These are phyloP conservation scores for Boletus reticuloceps DNA, from an alignment of 768 basidiomycete genomes.

Conservation along the genomic window DNA sequence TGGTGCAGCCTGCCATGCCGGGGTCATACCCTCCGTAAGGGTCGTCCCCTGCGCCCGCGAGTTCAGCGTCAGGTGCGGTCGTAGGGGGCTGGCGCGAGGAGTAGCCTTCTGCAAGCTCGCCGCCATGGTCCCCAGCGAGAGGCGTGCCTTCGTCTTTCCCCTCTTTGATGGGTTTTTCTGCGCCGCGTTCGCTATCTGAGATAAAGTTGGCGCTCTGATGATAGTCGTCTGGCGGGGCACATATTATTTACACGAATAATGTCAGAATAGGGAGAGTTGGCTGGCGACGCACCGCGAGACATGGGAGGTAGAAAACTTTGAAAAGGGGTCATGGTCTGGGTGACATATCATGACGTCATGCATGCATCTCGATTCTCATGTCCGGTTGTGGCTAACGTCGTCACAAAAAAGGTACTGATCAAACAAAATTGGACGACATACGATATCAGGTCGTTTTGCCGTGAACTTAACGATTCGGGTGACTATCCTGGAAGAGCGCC, in stretches of 20 bases:
- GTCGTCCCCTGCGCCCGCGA: slow-evolving; percentile 2
- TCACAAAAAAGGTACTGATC: no score
- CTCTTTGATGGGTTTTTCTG: not conserved
- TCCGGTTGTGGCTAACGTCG: no score
- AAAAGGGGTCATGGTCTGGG: no score
- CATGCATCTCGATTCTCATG: no score
- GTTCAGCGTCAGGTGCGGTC: not conserved
- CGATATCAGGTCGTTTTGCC: no score
- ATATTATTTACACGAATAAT: no score
- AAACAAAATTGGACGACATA: no score
- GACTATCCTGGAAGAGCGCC: no score
- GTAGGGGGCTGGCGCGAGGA: not conserved
- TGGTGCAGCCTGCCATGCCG: slow-evolving; percentile 22
- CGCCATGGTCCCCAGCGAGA: slow-evolving; percentile 5
- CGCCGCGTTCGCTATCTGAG: not conserved
- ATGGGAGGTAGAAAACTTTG: slow-evolving; percentile 4
- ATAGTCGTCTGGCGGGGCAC: not conserved
- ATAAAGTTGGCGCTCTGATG: not conserved
- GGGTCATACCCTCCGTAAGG: slow-evolving; percentile 18
- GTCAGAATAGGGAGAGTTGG: no score
- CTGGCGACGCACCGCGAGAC: slow-evolving; percentile 2
- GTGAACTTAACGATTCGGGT: no score
- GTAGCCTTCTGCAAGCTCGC: slow-evolving; percentile 5
- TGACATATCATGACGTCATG: no score
- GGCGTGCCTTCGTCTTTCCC: not conserved